Evolutionary conservation across 345 rosid species (phyloP).

Genomic region (Populus pruinosa): DNA sequence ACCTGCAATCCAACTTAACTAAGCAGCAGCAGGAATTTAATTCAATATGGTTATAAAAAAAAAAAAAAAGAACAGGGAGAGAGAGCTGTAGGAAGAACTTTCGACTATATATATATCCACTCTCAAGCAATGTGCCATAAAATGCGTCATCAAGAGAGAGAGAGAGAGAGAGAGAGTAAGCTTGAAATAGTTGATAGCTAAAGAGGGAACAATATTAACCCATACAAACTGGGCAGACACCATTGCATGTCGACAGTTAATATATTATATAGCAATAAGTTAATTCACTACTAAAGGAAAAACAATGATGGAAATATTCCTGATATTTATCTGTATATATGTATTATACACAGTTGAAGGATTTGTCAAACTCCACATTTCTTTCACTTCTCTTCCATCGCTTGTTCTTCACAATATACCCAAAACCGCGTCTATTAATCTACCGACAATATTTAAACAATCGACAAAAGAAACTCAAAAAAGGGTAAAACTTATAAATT

Average conservation of each 20-base stretch:
- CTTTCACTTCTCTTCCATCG: conserved; percentile 10
- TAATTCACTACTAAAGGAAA: conserved; percentile 23
- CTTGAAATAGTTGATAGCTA: conserved; percentile 17
- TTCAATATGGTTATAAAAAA: conserved; percentile 36
- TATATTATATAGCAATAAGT: conserved; percentile 1
- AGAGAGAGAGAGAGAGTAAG: background rate
- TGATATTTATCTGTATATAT: conserved; percentile 13
- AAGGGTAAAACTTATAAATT: background rate
- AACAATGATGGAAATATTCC: background rate
- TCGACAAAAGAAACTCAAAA: background rate
- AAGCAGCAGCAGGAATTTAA: conserved; percentile 40
- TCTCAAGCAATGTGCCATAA: background rate
- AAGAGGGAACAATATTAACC: conserved; percentile 20
- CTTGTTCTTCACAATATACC: conserved; percentile 18
- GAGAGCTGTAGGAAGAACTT: background rate
- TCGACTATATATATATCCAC: background rate
- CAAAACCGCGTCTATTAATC: conserved; percentile 26
- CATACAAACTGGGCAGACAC: conserved; percentile 32
- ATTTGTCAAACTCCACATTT: conserved; percentile 11
- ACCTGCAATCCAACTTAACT: conserved; percentile 40
- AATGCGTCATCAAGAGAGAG: background rate
- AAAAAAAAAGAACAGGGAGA: conserved; percentile 20
- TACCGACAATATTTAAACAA: conserved; percentile 4
- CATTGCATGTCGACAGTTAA: conserved; percentile 17
- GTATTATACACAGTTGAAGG: conserved; percentile 28